Percentiles rank a stretch among this genome's conserved stretches.
phyloP scores from a whole-genome alignment of 2,329 filamentous ascomycete genomes.

The Pyrenochaeta sp. region DNA sequence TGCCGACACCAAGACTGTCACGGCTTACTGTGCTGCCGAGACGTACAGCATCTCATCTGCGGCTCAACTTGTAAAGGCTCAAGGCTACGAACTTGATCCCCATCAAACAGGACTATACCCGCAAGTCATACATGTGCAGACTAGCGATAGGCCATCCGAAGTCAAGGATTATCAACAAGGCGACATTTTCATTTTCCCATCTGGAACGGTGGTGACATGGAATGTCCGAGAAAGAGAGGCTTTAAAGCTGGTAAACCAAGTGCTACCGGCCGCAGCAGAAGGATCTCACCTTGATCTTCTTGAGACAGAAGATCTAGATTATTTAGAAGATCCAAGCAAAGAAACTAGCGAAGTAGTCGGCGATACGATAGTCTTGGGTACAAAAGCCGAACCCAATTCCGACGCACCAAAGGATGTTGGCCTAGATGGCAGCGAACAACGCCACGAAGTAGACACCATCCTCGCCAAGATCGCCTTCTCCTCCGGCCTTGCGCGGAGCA shows the following conservation, averaged over 20 bases:
- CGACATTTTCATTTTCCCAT: constrained; percentile 95
- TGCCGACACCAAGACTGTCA: constrained; percentile 62
- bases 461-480: constrained; percentile 97
- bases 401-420: constrained; percentile 47
- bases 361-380: constrained; percentile 89
- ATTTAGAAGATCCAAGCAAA: constrained; percentile 75
- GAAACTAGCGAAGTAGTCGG: constrained; percentile 82
- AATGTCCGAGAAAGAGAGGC: constrained; percentile 80
- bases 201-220: constrained; percentile 93
- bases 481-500: constrained; percentile 88
- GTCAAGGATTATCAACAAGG: constrained; percentile 65
- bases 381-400: constrained; percentile 58
- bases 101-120: constrained; percentile 68
- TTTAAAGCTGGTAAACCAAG: constrained; percentile 61
- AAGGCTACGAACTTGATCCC: constrained; percentile 71
- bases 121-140: constrained; percentile 70
- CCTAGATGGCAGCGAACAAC: constrained; percentile 36
- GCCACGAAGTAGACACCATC: constrained; percentile 65
- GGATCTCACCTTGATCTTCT: constrained; percentile 74
- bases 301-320: constrained; percentile 91
- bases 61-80: constrained; percentile 64
- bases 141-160: constrained; percentile 48
- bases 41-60: constrained; percentile 69
- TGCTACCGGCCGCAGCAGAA: constrained; percentile 78
- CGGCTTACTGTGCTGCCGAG: constrained; percentile 73